Conservation (phyloP, 345 rosid genomes). For the Mercurialis annua region DNA sequence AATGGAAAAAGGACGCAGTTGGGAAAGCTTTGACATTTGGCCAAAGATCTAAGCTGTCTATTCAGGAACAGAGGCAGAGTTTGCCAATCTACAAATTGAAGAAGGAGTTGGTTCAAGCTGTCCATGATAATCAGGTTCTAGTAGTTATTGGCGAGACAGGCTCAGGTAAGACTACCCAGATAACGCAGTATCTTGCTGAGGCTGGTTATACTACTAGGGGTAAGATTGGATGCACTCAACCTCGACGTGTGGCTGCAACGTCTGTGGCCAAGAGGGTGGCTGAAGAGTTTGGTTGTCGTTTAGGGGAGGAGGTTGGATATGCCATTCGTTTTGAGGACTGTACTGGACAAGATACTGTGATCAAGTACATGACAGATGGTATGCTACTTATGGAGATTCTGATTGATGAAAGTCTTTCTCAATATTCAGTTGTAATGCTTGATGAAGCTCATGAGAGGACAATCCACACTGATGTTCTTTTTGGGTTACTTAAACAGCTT, state of each 20-base stretch:
- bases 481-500: constrained; percentile 69
- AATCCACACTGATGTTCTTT: constrained; percentile 71
- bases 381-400: constrained; percentile 77
- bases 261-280: constrained; percentile 93
- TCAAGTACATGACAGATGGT: constrained; percentile 89
- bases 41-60: constrained; percentile 86
- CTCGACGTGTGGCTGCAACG: constrained; percentile 85
- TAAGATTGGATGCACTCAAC: constrained; percentile 88
- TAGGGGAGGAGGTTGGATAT: constrained; percentile 89
- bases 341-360: constrained; percentile 86
- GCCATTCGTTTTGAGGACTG: constrained; percentile 85
- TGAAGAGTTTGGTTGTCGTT: constrained; percentile 85
- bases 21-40: constrained; percentile 86
- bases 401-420: constrained; percentile 61
- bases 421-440: constrained; percentile 66
- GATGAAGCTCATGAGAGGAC: constrained; percentile 88
- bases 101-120: constrained; percentile 83
- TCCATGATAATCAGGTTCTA: constrained; percentile 81
- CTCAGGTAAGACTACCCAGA: constrained; percentile 85
- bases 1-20: constrained; percentile 96
- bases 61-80: constrained; percentile 91
- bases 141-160: constrained; percentile 90
- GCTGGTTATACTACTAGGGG: constrained; percentile 76
- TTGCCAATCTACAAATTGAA: constrained; percentile 91
- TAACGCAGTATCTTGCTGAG: constrained; percentile 83